phyloP scores from a whole-genome alignment of 768 basidiomycete species.

The Rhizopogon vinicolor region DNA sequence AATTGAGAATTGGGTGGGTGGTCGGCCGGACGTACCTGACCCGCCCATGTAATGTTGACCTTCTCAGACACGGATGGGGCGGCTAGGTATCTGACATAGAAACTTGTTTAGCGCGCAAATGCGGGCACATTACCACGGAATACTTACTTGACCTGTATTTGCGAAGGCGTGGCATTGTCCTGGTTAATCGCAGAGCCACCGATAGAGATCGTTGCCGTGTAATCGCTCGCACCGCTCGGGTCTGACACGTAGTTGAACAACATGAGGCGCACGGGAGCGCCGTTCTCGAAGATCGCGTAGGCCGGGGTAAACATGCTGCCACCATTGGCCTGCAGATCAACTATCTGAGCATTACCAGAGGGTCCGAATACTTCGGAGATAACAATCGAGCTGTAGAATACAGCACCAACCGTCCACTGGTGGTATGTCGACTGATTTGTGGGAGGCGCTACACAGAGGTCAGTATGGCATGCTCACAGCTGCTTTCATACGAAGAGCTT shows the following conservation, averaged over 20 bases:
- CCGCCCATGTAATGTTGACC: conserved; percentile 45
- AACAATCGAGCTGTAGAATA: conserved; percentile 35
- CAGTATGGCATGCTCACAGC: neutral
- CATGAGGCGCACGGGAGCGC: conserved; percentile 35
- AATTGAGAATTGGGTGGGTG: neutral
- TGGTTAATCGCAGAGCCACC: conserved; percentile 15
- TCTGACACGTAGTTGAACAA: conserved; percentile 49
- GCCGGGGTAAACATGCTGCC: conserved; percentile 30
- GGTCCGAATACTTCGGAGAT: conserved; percentile 34
- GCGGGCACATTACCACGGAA: neutral
- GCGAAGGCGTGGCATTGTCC: conserved; percentile 13
- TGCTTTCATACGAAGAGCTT: conserved; percentile 2
- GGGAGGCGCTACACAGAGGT: conserved; percentile 31
- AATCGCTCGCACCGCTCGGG: conserved; percentile 33
- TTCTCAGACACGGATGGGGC: conserved; percentile 38
- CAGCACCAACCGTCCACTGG: conserved; percentile 37
- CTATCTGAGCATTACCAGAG: conserved; percentile 29
- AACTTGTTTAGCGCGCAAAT: neutral
- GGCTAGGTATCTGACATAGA: conserved; percentile 22
- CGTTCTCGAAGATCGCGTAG: conserved; percentile 70
- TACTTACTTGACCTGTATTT: conserved; percentile 28
- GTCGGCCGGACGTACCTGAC: conserved; percentile 28
- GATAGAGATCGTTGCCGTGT: conserved; percentile 31
- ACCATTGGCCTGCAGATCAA: conserved; percentile 27
- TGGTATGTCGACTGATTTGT: conserved; percentile 30